Evolutionary conservation across 148 eudicot genomes (phyloP).

Genomic region (Spergularia bocconei): DNA sequence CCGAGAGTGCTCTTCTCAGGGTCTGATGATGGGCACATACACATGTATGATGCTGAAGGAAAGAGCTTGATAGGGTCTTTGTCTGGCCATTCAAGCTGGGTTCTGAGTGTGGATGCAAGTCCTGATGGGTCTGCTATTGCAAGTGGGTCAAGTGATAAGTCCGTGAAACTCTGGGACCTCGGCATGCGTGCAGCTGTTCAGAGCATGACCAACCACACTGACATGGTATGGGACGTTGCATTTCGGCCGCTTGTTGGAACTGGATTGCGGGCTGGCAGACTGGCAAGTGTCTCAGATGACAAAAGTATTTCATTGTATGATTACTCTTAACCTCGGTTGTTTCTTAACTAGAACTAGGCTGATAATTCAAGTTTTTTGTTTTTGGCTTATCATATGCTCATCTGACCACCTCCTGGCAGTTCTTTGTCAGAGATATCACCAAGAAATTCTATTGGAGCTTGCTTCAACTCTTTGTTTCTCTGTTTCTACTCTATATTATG

Average conservation of each 20-base stretch:
- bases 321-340: slow-evolving; percentile 40
- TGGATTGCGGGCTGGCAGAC: slow-evolving; percentile 59
- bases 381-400: neutral
- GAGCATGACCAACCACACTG: slow-evolving; percentile 70
- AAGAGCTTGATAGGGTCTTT: slow-evolving; percentile 67
- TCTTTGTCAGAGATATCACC: slow-evolving; percentile 2
- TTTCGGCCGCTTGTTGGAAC: slow-evolving; percentile 63
- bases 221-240: slow-evolving; percentile 94
- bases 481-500: neutral
- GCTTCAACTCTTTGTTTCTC: neutral
- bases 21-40: slow-evolving; percentile 79
- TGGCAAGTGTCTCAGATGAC: slow-evolving; percentile 91
- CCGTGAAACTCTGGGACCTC: slow-evolving; percentile 90
- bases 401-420: slow-evolving; percentile 2
- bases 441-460: neutral
- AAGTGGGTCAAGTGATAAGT: slow-evolving; percentile 86
- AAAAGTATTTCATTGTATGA: slow-evolving; percentile 78
- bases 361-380: neutral
- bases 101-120: slow-evolving; percentile 74
- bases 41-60: slow-evolving; percentile 82
- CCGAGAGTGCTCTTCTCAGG: slow-evolving; percentile 73
- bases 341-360: neutral
- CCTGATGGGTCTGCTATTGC: slow-evolving; percentile 87
- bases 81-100: slow-evolving; percentile 95
- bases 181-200: slow-evolving; percentile 82